phyloP scores from a whole-genome alignment of 352 stramenopile species.

The Thraustochytrium sp. region DNA sequence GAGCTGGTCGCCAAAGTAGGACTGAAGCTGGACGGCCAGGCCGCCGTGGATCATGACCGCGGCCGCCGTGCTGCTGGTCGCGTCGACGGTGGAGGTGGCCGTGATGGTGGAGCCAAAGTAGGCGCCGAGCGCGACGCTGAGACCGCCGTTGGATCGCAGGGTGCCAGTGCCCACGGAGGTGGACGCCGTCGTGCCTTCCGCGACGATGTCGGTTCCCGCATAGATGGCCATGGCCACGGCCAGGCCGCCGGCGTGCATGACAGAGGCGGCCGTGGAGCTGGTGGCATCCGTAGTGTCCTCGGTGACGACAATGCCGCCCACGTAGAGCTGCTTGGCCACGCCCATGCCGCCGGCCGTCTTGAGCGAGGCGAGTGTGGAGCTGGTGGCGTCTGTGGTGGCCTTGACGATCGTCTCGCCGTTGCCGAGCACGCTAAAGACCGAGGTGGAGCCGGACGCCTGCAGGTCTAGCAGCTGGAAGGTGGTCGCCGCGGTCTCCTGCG shows the following conservation, averaged over 20 bases:
- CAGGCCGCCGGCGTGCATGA: constrained; percentile 6
- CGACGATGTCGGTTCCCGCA: not conserved
- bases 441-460: constrained; percentile 7
- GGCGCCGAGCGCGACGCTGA: constrained; percentile 44
- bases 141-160: constrained; percentile 7
- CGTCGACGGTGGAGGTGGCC: not conserved
- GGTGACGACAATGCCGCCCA: constrained; percentile 12
- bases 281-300: not conserved
- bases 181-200: not conserved
- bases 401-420: constrained; percentile 49
- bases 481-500: not conserved
- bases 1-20: constrained; percentile 12
- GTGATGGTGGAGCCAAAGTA: constrained; percentile 32
- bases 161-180: not conserved
- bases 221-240: not conserved
- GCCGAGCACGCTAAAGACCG: constrained; percentile 41
- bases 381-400: constrained; percentile 10
- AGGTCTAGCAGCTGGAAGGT: not conserved
- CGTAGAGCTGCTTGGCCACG: constrained; percentile 23
- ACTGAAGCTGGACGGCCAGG: constrained; percentile 3
- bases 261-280: not conserved
- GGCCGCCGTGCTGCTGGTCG: not conserved
- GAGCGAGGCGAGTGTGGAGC: not conserved
- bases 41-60: not conserved
- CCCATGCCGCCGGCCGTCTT: not conserved